These are phyloP conservation scores for Claviceps capensis DNA, from an alignment of 2,329 filamentous ascomycete genomes.

Conservation along the genomic window DNA sequence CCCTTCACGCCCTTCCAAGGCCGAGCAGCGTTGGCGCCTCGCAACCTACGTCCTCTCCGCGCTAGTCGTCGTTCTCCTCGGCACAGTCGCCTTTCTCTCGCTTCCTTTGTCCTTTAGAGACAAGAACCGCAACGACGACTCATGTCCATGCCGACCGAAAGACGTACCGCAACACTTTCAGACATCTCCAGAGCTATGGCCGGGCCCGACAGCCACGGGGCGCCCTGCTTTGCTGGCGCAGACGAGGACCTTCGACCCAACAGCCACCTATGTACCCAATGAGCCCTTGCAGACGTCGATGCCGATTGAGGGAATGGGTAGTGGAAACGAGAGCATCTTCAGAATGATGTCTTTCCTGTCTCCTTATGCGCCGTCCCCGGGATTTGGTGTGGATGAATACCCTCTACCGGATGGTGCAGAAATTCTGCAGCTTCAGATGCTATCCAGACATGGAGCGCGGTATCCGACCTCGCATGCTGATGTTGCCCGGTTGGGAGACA, in stretches of 20 bases:
- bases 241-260: constrained; percentile 53
- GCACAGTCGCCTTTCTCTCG: constrained; percentile 22
- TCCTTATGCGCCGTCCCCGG: constrained; percentile 57
- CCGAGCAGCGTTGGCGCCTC: constrained; percentile 16
- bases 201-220: constrained; percentile 58
- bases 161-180: constrained; percentile 50
- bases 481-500: constrained; percentile 40
- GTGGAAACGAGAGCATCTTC: constrained; percentile 52
- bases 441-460: constrained; percentile 59
- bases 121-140: constrained; percentile 6
- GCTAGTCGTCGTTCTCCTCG: constrained; percentile 23
- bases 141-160: constrained; percentile 18
- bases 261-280: constrained; percentile 52
- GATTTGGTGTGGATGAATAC: constrained; percentile 63
- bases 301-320: constrained; percentile 46
- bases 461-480: constrained; percentile 53
- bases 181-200: constrained; percentile 44
- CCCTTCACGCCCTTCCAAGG: constrained; percentile 6
- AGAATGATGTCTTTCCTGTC: constrained; percentile 52
- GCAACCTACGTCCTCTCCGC: constrained; percentile 19
- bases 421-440: constrained; percentile 57
- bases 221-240: constrained; percentile 56
- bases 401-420: constrained; percentile 51
- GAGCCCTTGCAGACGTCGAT: constrained; percentile 57
- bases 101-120: constrained; percentile 18